Evolutionary conservation across 2,329 filamentous ascomycete species (phyloP).

Genomic region (Ophiobolus disseminans): DNA sequence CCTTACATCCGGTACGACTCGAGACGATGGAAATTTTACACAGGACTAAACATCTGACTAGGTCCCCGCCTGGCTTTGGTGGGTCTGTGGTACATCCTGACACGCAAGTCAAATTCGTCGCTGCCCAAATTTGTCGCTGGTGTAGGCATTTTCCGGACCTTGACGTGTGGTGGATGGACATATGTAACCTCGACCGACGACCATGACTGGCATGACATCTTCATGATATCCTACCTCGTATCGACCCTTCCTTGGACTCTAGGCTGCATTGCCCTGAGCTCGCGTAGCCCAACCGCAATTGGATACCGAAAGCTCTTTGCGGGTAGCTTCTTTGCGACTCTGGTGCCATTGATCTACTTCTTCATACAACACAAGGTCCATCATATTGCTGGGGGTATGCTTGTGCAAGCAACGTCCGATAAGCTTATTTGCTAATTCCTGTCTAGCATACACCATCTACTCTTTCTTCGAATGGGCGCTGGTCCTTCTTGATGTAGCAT

Average conservation of each 20-base stretch:
- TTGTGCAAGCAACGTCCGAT: background rate
- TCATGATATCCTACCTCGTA: slow-evolving; percentile 98
- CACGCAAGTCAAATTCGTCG: slow-evolving; percentile 73
- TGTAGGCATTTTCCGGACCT: slow-evolving; percentile 83
- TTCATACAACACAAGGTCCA: slow-evolving; percentile 99
- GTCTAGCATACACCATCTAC: slow-evolving; percentile 92
- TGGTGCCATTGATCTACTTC: slow-evolving; percentile 91
- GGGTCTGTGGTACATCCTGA: slow-evolving; percentile 89
- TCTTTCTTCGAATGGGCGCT: slow-evolving; percentile 98
- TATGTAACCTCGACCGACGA: slow-evolving; percentile 98
- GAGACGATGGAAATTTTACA: background rate
- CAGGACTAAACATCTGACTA: slow-evolving; percentile 43
- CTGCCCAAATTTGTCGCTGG: slow-evolving; percentile 83
- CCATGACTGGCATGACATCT: slow-evolving; percentile 98
- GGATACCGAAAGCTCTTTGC: slow-evolving; percentile 89
- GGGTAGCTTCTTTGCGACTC: slow-evolving; percentile 83
- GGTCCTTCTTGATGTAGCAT: slow-evolving; percentile 92
- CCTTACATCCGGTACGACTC: slow-evolving; percentile 77
- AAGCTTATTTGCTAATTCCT: slow-evolving; percentile 27
- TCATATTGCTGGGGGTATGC: slow-evolving; percentile 85
- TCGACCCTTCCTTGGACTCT: slow-evolving; percentile 94
- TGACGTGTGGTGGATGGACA: slow-evolving; percentile 97
- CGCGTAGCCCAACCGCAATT: slow-evolving; percentile 80
- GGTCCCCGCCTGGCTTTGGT: slow-evolving; percentile 91
- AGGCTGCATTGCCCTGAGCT: slow-evolving; percentile 87